Percentiles rank a stretch among this genome's conserved stretches.
Evolutionary conservation across 169 alveolate genomes (phyloP).

Genomic region (Babesia ovis): DNA sequence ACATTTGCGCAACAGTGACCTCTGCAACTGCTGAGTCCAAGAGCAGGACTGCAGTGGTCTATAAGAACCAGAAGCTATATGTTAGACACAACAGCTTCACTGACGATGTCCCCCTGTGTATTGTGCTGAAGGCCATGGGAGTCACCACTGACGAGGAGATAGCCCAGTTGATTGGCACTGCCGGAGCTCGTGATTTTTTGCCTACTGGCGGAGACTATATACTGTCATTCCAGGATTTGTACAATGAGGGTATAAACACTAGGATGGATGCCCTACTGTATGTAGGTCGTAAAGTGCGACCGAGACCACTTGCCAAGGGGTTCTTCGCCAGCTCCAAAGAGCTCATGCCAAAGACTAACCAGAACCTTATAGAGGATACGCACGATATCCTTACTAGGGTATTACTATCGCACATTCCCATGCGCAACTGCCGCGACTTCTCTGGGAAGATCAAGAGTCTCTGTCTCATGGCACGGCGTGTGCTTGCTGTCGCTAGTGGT

Average conservation of each 20-base stretch:
- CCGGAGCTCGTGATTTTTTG: conserved; percentile 34
- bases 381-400: conserved; percentile 91
- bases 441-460: conserved; percentile 89
- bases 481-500: conserved; percentile 86
- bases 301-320: conserved; percentile 80
- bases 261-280: conserved; percentile 74
- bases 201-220: conserved; percentile 39
- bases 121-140: conserved; percentile 98
- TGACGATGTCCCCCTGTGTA: conserved; percentile 95
- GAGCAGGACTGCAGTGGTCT: conserved; percentile 93
- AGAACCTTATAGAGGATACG: conserved; percentile 89
- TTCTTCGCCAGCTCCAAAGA: conserved; percentile 79
- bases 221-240: conserved; percentile 52
- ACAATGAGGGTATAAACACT: conserved; percentile 71
- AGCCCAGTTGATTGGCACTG: conserved; percentile 92
- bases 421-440: conserved; percentile 84
- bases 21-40: conserved; percentile 97
- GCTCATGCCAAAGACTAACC: conserved; percentile 78
- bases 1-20: conserved; percentile 94
- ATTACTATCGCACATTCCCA: conserved; percentile 90
- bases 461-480: conserved; percentile 96
- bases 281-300: conserved; percentile 83
- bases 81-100: conserved; percentile 93
- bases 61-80: conserved; percentile 89
- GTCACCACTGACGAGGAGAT: conserved; percentile 97